phyloP scores from a whole-genome alignment of 2,329 filamentous ascomycete genomes.

The Colletotrichum navitas region DNA sequence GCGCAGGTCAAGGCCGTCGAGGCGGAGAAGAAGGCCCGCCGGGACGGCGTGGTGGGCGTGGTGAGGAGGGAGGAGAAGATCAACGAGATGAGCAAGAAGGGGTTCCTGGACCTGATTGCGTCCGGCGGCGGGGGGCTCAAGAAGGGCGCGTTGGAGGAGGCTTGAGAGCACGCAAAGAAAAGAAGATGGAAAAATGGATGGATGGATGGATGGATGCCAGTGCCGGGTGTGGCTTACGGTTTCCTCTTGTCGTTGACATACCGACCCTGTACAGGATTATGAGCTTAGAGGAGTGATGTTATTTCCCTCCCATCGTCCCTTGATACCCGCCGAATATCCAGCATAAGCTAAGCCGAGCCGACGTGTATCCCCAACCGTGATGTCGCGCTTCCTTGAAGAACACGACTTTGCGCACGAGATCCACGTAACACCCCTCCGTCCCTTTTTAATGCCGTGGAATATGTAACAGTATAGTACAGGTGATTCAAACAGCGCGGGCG shows the following conservation, averaged over 20 bases:
- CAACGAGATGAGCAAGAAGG: slow-evolving; percentile 97
- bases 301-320: slow-evolving; percentile 44
- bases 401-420: slow-evolving; percentile 13
- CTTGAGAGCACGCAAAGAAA: slow-evolving; percentile 51
- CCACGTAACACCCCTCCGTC: neutral
- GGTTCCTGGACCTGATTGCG: slow-evolving; percentile 91
- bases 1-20: slow-evolving; percentile 91
- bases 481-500: slow-evolving; percentile 27
- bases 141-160: slow-evolving; percentile 70
- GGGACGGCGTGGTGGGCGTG: slow-evolving; percentile 82
- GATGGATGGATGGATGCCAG: neutral
- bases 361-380: slow-evolving; percentile 25
- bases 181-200: neutral
- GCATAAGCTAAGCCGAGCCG: slow-evolving; percentile 36
- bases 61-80: slow-evolving; percentile 86
- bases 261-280: slow-evolving; percentile 19
- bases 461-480: slow-evolving; percentile 41
- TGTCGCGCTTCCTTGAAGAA: slow-evolving; percentile 34
- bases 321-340: slow-evolving; percentile 43
- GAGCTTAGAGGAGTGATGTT: slow-evolving; percentile 45
- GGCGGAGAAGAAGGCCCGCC: slow-evolving; percentile 76
- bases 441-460: slow-evolving; percentile 4
- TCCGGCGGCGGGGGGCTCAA: slow-evolving; percentile 71
- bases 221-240: neutral
- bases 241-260: slow-evolving; percentile 8